Conservation (phyloP, 805 yeast genomes). For the Candida wancherniae region DNA sequence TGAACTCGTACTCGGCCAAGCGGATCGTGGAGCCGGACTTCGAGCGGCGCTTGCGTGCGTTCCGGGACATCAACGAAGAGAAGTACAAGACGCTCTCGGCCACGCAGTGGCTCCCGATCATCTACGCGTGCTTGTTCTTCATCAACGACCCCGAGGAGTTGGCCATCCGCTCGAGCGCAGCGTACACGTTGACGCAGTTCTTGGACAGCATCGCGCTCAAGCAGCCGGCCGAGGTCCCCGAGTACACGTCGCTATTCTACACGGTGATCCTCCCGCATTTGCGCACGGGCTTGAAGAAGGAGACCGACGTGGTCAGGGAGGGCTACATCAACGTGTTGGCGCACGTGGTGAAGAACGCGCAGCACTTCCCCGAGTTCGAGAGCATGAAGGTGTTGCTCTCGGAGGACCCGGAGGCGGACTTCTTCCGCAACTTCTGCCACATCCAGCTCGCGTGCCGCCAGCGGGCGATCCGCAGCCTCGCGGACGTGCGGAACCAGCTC, state of each 20-base stretch:
- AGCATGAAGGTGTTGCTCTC: slow-evolving; percentile 60
- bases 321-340: slow-evolving; percentile 67
- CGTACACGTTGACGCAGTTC: slow-evolving; percentile 57
- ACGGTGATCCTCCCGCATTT: slow-evolving; percentile 59
- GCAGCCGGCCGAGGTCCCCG: slow-evolving; percentile 21
- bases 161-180: slow-evolving; percentile 73
- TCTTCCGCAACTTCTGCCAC: slow-evolving; percentile 72
- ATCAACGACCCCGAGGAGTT: slow-evolving; percentile 76
- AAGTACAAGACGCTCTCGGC: slow-evolving; percentile 41
- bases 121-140: slow-evolving; percentile 63
- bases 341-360: slow-evolving; percentile 50
- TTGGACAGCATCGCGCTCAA: slow-evolving; percentile 48
- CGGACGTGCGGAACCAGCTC: slow-evolving; percentile 43
- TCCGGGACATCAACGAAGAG: slow-evolving; percentile 56
- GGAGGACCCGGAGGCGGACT: slow-evolving; percentile 80
- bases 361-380: slow-evolving; percentile 45
- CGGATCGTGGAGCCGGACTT: slow-evolving; percentile 75
- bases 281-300: slow-evolving; percentile 59
- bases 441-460: slow-evolving; percentile 84
- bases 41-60: slow-evolving; percentile 67
- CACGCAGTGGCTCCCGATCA: slow-evolving; percentile 73
- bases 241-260: slow-evolving; percentile 41
- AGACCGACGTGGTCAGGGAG: slow-evolving; percentile 56
- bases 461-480: slow-evolving; percentile 68
- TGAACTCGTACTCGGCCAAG: slow-evolving; percentile 63